These are phyloP conservation scores for Chenopodium formosanum DNA, from an alignment of 148 eudicot species.

Conservation along the genomic window DNA sequence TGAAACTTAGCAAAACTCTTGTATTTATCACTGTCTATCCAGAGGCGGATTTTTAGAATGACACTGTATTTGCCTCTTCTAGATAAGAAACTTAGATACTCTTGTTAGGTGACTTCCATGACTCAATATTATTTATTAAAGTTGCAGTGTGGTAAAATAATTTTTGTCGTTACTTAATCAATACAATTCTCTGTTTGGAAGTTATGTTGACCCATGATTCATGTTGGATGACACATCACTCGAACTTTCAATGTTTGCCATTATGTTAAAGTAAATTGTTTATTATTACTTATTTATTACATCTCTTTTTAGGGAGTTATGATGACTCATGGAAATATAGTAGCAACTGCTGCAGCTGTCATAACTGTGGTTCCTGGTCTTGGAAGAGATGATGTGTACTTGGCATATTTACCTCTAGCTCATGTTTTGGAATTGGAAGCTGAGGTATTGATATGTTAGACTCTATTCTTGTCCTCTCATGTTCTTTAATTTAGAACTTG, in stretches of 20 bases:
- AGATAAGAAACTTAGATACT: background rate
- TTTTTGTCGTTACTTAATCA: background rate
- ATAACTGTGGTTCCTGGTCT: conserved; percentile 72
- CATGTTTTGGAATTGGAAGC: conserved; percentile 95
- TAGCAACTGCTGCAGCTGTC: conserved; percentile 91
- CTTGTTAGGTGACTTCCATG: background rate
- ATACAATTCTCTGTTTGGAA: background rate
- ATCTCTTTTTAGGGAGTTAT: conserved; percentile 68
- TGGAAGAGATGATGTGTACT: conserved; percentile 65
- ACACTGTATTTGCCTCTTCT: background rate
- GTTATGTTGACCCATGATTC: background rate
- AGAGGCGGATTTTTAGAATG: background rate
- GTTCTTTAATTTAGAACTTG: background rate
- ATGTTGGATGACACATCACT: background rate
- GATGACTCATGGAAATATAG: conserved; percentile 93
- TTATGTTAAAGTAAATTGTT: background rate
- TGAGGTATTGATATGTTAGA: conserved; percentile 54
- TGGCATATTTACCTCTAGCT: conserved; percentile 92
- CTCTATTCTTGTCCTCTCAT: background rate
- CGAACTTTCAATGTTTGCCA: background rate
- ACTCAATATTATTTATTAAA: background rate
- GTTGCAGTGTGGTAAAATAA: background rate
- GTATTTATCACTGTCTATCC: background rate
- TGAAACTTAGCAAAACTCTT: background rate
- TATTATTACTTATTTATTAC: background rate